Evolutionary conservation across 257 asterid species (phyloP).

Genomic region (Misopates orontium): DNA sequence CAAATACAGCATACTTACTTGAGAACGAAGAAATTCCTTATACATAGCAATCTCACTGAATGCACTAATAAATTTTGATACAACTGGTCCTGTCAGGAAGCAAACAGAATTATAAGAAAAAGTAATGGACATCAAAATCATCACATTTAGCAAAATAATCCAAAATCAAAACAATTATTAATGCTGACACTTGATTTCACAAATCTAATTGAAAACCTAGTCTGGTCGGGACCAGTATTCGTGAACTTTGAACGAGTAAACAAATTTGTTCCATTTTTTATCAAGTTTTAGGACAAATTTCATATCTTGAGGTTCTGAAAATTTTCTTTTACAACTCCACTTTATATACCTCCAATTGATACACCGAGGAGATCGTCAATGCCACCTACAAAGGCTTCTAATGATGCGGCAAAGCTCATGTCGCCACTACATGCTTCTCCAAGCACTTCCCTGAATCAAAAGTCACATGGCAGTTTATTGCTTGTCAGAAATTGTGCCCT

Average conservation of each 20-base stretch:
- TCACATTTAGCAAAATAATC: conserved; percentile 13
- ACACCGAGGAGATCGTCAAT: conserved; percentile 91
- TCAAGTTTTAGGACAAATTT: conserved; percentile 8
- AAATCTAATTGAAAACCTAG: not conserved
- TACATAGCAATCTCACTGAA: conserved; percentile 85
- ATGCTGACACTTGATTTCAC: conserved; percentile 2
- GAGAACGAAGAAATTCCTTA: conserved; percentile 96
- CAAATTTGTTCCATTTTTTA: conserved; percentile 14
- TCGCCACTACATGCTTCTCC: conserved; percentile 81
- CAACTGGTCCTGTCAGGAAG: conserved; percentile 73
- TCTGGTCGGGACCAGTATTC: not conserved
- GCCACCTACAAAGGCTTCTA: conserved; percentile 95
- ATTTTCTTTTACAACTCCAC: conserved; percentile 16
- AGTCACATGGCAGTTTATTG: not conserved
- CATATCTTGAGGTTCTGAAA: not conserved
- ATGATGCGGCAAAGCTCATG: conserved; percentile 71
- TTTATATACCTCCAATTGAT: conserved; percentile 75
- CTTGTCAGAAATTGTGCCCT: not conserved
- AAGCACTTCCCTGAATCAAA: conserved; percentile 65
- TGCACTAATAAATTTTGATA: conserved; percentile 73
- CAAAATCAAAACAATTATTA: not conserved
- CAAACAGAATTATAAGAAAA: conserved; percentile 29
- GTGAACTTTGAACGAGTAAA: conserved; percentile 8
- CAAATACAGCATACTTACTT: conserved; percentile 46
- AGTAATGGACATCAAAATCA: not conserved